These are phyloP conservation scores for Fusarium nodosum DNA, from an alignment of 2,329 filamentous ascomycete species.

Conservation along the genomic window DNA sequence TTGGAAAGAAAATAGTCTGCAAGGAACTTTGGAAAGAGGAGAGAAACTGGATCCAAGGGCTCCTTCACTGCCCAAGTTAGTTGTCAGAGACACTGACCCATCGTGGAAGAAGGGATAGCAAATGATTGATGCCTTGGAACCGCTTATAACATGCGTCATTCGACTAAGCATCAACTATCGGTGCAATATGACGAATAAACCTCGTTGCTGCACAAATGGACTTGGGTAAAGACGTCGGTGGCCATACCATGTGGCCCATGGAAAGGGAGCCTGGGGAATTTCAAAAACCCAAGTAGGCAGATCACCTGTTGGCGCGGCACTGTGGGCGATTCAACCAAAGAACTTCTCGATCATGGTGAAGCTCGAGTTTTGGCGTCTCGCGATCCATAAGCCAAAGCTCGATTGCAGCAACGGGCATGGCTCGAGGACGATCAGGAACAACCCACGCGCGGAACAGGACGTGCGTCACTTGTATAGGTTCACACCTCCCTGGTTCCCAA, in stretches of 20 bases:
- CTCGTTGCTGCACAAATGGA: conserved; percentile 19
- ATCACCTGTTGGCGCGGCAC: conserved; percentile 38
- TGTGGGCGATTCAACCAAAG: conserved; percentile 29
- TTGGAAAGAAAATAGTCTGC: neutral
- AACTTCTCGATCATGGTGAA: conserved; percentile 33
- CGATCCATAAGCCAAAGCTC: conserved; percentile 52
- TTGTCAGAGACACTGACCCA: conserved; percentile 14
- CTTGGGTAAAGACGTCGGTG: conserved; percentile 34
- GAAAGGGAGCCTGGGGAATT: conserved; percentile 29
- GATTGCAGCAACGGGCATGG: conserved; percentile 50
- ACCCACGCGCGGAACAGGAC: conserved; percentile 37
- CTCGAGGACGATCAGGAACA: conserved; percentile 49
- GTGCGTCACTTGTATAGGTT: conserved; percentile 27
- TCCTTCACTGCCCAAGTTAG: neutral
- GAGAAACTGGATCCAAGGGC: conserved; percentile 13
- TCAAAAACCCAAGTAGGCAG: conserved; percentile 28
- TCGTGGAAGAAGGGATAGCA: conserved; percentile 18
- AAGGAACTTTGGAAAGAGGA: conserved; percentile 1
- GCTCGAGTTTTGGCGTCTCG: conserved; percentile 39
- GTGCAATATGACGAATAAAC: conserved; percentile 35
- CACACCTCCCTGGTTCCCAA: conserved; percentile 37
- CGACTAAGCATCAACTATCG: conserved; percentile 24
- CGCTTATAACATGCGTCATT: conserved; percentile 31
- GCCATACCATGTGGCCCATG: conserved; percentile 40
- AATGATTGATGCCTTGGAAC: conserved; percentile 34